Evolutionary conservation across 2,329 filamentous ascomycete species (phyloP).

Genomic region (Fonsecaea multimorphosa): DNA sequence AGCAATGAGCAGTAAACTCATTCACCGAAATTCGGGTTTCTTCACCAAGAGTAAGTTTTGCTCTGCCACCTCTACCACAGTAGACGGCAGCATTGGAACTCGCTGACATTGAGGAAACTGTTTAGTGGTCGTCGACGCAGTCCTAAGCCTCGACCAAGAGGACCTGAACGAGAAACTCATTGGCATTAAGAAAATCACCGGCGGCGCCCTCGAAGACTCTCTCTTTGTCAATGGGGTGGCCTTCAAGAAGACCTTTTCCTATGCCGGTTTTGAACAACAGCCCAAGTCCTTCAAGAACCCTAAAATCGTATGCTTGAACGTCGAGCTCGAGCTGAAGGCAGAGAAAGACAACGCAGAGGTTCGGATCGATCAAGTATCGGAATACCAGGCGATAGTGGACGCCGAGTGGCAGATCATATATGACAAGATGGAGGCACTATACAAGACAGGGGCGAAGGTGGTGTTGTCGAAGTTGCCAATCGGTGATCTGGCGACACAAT

Average conservation of each 20-base stretch:
- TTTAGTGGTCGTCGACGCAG: constrained; percentile 94
- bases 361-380: constrained; percentile 94
- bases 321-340: constrained; percentile 96
- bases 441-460: constrained; percentile 95
- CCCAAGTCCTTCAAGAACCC: constrained; percentile 93
- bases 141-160: constrained; percentile 92
- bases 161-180: constrained; percentile 98
- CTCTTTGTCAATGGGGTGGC: constrained; percentile 97
- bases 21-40: constrained; percentile 94
- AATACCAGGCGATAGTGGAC: constrained; percentile 99
- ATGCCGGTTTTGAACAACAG: constrained; percentile 98
- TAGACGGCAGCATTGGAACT: not conserved
- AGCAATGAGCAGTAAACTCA: constrained; percentile 99
- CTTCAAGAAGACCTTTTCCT: constrained; percentile 99
- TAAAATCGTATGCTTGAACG: constrained; percentile 96
- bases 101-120: constrained; percentile 20
- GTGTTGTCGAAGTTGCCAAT: constrained; percentile 97
- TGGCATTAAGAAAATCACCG: constrained; percentile 96
- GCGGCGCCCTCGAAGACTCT: constrained; percentile 93
- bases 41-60: constrained; percentile 86
- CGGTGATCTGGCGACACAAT: constrained; percentile 93
- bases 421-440: constrained; percentile 95
- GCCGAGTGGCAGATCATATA: constrained; percentile 99
- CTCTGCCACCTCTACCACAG: not conserved
- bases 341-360: constrained; percentile 99